phyloP scores from a whole-genome alignment of 2,329 filamentous ascomycete species.

The Cadophora luteo-olivacea region DNA sequence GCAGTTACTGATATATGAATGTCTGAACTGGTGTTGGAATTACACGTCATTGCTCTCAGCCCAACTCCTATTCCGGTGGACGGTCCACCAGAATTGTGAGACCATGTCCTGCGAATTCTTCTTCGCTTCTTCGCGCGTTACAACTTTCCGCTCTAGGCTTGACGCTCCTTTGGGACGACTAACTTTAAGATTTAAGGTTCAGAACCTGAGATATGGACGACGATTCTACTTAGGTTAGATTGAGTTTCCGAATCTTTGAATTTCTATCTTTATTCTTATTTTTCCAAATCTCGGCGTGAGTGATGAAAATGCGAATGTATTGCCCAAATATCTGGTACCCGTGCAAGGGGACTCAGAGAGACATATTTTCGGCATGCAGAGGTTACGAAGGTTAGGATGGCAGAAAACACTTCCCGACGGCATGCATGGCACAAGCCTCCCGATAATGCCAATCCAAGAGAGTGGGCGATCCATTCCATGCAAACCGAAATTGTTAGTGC shows the following conservation, averaged over 20 bases:
- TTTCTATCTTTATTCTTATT: no score
- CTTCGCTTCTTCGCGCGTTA: neutral
- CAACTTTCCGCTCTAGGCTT: neutral
- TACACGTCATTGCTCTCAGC: neutral
- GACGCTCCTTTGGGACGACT: neutral
- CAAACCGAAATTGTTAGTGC: no score
- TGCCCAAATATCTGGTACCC: no score
- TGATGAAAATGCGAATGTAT: no score
- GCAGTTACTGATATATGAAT: neutral
- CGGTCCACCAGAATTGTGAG: neutral
- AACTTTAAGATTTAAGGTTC: neutral
- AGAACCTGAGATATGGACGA: neutral
- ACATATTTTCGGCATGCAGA: no score
- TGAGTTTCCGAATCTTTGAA: no score
- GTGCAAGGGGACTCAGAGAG: no score
- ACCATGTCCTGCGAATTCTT: neutral
- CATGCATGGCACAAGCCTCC: neutral
- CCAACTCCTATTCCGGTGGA: neutral
- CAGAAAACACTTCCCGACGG: no score
- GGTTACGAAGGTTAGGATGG: no score
- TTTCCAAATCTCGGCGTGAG: no score
- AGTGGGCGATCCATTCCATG: no score
- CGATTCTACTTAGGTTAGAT: no score
- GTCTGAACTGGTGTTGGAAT: neutral
- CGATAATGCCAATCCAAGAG: neutral